A percentile compares a stretch with the other conserved stretches of the same genome.
Evolutionary conservation across 768 basidiomycete species (phyloP).

Genomic region (Favolaschia claudopus): DNA sequence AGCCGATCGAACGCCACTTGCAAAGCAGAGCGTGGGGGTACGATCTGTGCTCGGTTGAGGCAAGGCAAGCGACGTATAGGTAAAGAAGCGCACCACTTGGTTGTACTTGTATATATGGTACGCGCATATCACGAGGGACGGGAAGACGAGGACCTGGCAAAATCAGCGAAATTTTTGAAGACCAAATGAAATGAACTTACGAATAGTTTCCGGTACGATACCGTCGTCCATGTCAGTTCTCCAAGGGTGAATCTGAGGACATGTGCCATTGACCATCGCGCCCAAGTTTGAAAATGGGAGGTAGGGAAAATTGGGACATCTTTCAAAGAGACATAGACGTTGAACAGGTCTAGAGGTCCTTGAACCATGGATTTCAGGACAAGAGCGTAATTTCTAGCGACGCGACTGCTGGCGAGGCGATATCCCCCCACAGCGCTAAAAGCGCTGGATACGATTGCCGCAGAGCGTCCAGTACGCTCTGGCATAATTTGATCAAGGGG

Average conservation of each 20-base stretch:
- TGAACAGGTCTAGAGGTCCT: background rate
- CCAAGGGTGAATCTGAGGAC: conserved; percentile 10
- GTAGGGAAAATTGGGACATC: background rate
- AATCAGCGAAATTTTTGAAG: background rate
- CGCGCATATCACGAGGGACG: conserved; percentile 8
- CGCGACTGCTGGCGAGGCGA: conserved; percentile 17
- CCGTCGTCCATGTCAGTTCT: conserved; percentile 9
- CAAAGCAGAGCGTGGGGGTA: conserved; percentile 9
- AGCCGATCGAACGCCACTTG: conserved; percentile 21
- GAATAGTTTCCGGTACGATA: conserved; percentile 7
- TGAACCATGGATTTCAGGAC: conserved; percentile 4
- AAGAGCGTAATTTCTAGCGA: conserved; percentile 18
- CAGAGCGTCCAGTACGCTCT: background rate
- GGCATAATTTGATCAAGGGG: conserved; percentile 2
- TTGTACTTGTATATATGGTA: conserved; percentile 19
- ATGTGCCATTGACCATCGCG: conserved; percentile 7
- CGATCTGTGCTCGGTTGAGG: background rate
- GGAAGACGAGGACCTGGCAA: conserved; percentile 13
- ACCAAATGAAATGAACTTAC: background rate
- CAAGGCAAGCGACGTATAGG: background rate
- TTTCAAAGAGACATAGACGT: background rate
- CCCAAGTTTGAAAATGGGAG: conserved; percentile 8
- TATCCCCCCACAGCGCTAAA: conserved; percentile 16
- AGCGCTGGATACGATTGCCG: background rate
- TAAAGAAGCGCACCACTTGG: conserved; percentile 5